Evolutionary conservation across 495 filamentous ascomycete genomes (phyloP).

Genomic region (Penicillium egyptiacum): DNA sequence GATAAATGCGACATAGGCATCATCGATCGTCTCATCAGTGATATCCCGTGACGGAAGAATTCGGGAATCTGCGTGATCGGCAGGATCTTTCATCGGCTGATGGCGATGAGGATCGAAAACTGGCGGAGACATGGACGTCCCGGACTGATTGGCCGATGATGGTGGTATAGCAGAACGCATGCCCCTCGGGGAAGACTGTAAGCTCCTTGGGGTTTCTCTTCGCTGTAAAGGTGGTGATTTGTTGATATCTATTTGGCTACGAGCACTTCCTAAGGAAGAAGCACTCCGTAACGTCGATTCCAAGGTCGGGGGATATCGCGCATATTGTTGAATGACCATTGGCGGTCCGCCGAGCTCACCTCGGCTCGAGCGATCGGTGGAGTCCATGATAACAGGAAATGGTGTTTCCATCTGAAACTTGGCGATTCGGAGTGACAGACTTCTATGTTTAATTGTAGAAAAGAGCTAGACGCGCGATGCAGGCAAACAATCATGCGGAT

Average conservation of each 20-base stretch:
- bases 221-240: conserved; percentile 44
- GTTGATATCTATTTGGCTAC: conserved; percentile 38
- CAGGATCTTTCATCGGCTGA: conserved; percentile 34
- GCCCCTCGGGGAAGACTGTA: conserved; percentile 45
- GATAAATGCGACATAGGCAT: conserved; percentile 85
- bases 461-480: conserved; percentile 5
- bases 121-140: conserved; percentile 46
- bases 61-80: conserved; percentile 39
- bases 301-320: conserved; percentile 42
- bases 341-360: conserved; percentile 33
- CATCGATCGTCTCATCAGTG: conserved; percentile 72
- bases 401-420: conserved; percentile 33
- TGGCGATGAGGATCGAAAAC: conserved; percentile 38
- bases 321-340: conserved; percentile 48
- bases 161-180: conserved; percentile 33
- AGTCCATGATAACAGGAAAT: conserved; percentile 36
- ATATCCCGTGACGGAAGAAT: conserved; percentile 68
- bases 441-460: conserved; percentile 9
- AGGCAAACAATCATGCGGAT: conserved; percentile 13
- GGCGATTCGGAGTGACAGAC: background rate
- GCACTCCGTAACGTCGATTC: conserved; percentile 44
- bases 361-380: conserved; percentile 30
- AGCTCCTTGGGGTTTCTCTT: conserved; percentile 46
- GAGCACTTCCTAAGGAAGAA: conserved; percentile 46
- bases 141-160: conserved; percentile 34